Percentiles rank a stretch among this genome's conserved stretches.
Evolutionary conservation across 106 monocot genomes (phyloP).

Genomic region (Dioscorea alata): DNA sequence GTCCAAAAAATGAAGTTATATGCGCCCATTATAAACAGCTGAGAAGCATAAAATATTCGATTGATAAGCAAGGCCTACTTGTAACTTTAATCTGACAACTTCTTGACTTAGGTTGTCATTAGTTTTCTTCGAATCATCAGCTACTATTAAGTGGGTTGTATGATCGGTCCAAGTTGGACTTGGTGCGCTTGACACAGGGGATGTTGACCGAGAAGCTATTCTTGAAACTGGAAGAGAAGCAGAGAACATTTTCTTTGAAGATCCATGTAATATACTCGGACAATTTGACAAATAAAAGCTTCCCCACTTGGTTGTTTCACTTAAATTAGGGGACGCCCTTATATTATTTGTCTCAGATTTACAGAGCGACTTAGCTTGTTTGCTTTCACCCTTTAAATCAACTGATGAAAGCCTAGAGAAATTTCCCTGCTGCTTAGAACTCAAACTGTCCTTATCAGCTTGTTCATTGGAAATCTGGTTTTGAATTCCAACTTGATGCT

Average conservation of each 20-base stretch:
- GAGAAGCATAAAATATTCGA: too few species aligned
- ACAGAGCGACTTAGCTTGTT: slow-evolving; percentile 6
- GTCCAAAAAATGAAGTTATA: too few species aligned
- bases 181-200: slow-evolving; percentile 39
- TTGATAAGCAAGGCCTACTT: slow-evolving; percentile 22
- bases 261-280: slow-evolving; percentile 18
- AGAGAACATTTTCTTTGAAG: slow-evolving; percentile 47
- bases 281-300: slow-evolving; percentile 23
- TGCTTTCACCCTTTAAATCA: slow-evolving; percentile 35
- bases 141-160: slow-evolving; percentile 11
- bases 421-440: slow-evolving; percentile 15
- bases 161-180: slow-evolving; percentile 19
- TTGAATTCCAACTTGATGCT: slow-evolving; percentile 29
- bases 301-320: slow-evolving; percentile 27
- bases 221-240: slow-evolving; percentile 49
- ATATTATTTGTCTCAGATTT: slow-evolving; percentile 20
- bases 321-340: slow-evolving; percentile 13
- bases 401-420: slow-evolving; percentile 34
- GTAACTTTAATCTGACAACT: slow-evolving; percentile 35
- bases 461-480: slow-evolving; percentile 22
- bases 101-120: slow-evolving; percentile 37
- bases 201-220: slow-evolving; percentile 36
- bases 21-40: too few species aligned
- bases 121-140: slow-evolving; percentile 30
- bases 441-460: slow-evolving; percentile 25